Base-by-base conservation (phyloP, 164 flowering plant species). In the Aristolochia fimbriata region DNA sequence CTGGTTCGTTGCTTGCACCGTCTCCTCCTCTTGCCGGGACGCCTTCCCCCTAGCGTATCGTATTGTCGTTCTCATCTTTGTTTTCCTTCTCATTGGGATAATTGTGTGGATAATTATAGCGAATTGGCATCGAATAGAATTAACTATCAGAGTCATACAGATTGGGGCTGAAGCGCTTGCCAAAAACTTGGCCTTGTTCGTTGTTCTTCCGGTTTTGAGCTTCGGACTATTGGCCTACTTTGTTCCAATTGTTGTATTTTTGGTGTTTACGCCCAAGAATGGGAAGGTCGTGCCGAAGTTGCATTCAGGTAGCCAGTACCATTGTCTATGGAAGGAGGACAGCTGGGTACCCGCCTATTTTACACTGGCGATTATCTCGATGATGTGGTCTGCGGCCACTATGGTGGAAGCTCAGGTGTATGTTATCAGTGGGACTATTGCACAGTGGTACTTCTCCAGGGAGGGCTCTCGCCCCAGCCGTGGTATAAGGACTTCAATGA, bases 261-360 rank as follows among this genome's bases (percentile, higher is more conserved):
- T 93, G 74, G 83, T 93, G 68, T 83, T 82, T 72, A 78, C 96
- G 6, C 74, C 78, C 68, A 43, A 66, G 45, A 93, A 93, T 72
- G 99, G 99, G 62, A 76, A 82, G 57, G 81, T 90, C 73, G 84
- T 78, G 62, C 71, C 86, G 3, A 70, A 53, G 55, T 16, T 43
- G 48, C 57, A 60, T 4, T 87, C 74, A 55, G 54, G 57, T 57
- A 85, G 74, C 20, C 83, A 71, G 57, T 81, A 78, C 67, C 22
- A 56, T 37, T 93, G 99, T 75, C 83, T 56, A 60, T 93, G 99
- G 99, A 86, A 93, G 76, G 83, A 83, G 61, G 92, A 86, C 69
- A 60, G 84, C 46, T 93, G 99, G 99, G 99, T 93, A 64, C 94
- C 94, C 16, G 96, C 92, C 0, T 93, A 90, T 62, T 93, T 69